Conservation (phyloP, 768 basidiomycete species). For the Suillus placidus region DNA sequence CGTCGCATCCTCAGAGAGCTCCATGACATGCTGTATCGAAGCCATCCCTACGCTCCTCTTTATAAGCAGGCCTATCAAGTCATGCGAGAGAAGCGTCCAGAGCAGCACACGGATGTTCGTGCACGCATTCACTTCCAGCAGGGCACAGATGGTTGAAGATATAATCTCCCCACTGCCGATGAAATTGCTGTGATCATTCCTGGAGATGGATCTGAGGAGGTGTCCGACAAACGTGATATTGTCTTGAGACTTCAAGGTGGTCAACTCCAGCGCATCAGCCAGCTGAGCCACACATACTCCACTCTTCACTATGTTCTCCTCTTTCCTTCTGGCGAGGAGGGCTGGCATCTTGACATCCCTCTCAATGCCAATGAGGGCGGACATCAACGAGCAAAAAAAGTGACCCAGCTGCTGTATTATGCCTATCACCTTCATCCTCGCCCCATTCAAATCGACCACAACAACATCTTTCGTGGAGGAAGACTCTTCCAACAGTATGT, state of each 20-base stretch:
- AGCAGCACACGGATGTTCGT: constrained; percentile 18
- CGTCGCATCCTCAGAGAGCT: no score
- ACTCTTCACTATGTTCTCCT: constrained; percentile 48
- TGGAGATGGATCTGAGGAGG: constrained; percentile 26
- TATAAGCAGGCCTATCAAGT: constrained; percentile 38
- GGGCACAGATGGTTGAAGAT: constrained; percentile 33
- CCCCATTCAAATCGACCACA: constrained; percentile 16
- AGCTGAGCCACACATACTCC: constrained; percentile 39
- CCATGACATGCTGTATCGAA: no score
- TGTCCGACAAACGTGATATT: constrained; percentile 34
- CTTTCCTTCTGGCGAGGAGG: no score
- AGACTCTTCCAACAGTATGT: no score
- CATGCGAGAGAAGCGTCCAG: constrained; percentile 23
- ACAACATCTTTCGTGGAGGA: constrained; percentile 37
- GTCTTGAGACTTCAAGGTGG: constrained; percentile 28
- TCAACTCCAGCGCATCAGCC: constrained; percentile 31
- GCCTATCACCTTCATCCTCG: constrained; percentile 38
- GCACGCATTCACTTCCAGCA: constrained; percentile 16
- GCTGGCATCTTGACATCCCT: constrained; percentile 25
- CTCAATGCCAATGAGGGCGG: no score
- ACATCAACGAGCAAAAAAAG: constrained; percentile 24
- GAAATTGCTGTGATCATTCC: constrained; percentile 37
- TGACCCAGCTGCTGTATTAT: constrained; percentile 34
- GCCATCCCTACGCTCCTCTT: no score
- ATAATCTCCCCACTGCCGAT: constrained; percentile 47